Conservation (phyloP, 2,329 filamentous ascomycete genomes). For the Pseudogymnoascus sp. region DNA sequence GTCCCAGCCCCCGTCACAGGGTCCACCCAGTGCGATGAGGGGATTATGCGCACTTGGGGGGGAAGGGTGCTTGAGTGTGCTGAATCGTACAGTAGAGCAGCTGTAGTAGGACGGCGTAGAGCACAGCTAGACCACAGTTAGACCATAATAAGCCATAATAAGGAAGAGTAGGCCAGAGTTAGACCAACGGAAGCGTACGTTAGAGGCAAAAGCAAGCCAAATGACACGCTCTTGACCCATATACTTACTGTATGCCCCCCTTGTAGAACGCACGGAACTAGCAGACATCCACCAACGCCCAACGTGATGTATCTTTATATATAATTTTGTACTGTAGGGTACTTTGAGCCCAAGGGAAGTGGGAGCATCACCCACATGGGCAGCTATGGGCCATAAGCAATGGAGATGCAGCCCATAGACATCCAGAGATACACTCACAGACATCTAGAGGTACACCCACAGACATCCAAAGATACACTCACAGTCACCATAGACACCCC, state of each 20-base stretch:
- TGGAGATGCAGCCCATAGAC: not conserved
- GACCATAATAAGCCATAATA: no score
- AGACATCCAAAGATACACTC: not conserved
- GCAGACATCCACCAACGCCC: not conserved
- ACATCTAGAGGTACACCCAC: not conserved
- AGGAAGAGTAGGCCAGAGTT: no score
- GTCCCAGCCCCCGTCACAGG: not conserved
- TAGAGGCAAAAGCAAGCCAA: not conserved
- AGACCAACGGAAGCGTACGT: not conserved
- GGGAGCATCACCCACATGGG: not conserved
- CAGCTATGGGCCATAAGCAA: not conserved
- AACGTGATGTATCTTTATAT: not conserved
- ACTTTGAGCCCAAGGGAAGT: not conserved
- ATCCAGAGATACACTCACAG: not conserved
- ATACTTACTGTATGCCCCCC: not conserved
- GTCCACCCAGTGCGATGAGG: not conserved
- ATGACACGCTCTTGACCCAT: not conserved
- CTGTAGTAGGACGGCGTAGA: no score
- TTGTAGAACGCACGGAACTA: not conserved
- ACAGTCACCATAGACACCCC: not conserved
- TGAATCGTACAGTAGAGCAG: not conserved
- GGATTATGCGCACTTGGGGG: not conserved
- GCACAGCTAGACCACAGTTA: no score
- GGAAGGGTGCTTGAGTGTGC: not conserved
- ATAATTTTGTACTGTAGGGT: not conserved